These are phyloP conservation scores for Cyclotella baltica DNA, from an alignment of 108 stramenopile genomes.

Conservation along the genomic window DNA sequence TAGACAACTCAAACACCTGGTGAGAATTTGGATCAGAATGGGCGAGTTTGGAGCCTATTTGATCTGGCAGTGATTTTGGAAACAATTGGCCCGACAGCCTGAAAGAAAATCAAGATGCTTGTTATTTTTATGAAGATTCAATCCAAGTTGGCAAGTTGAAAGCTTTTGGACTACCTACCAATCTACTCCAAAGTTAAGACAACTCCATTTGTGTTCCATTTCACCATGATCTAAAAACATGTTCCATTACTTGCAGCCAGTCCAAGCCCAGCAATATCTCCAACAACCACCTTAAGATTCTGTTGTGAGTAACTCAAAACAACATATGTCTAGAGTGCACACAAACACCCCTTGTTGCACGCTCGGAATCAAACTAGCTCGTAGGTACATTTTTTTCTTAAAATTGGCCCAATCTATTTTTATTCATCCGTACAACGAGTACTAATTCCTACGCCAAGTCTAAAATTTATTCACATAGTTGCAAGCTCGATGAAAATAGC, in stretches of 20 bases:
- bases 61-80: conserved; percentile 94
- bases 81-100: conserved; percentile 87
- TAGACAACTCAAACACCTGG: conserved; percentile 89
- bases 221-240: conserved; percentile 74
- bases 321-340: too few species aligned
- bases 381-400: too few species aligned
- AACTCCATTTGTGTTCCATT: conserved; percentile 62
- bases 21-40: conserved; percentile 96
- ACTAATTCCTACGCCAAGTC: too few species aligned
- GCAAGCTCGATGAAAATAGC: too few species aligned
- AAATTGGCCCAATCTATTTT: too few species aligned
- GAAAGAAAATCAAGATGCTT: conserved; percentile 26
- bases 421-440: too few species aligned
- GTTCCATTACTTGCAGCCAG: conserved; percentile 95
- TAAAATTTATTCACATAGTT: too few species aligned
- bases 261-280: conserved; percentile 85
- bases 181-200: conserved; percentile 92
- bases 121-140: background rate
- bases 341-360: too few species aligned
- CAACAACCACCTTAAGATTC: conserved; percentile 86
- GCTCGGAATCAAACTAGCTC: too few species aligned
- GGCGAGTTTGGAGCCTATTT: conserved; percentile 90
- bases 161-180: conserved; percentile 90
- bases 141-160: background rate
- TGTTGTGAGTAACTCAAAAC: conserved; percentile 89